Evolutionary conservation across 2,329 filamentous ascomycete species (phyloP), one percentile per base, ranked within the genome.

Genomic region (Microdochium nivale): DNA sequence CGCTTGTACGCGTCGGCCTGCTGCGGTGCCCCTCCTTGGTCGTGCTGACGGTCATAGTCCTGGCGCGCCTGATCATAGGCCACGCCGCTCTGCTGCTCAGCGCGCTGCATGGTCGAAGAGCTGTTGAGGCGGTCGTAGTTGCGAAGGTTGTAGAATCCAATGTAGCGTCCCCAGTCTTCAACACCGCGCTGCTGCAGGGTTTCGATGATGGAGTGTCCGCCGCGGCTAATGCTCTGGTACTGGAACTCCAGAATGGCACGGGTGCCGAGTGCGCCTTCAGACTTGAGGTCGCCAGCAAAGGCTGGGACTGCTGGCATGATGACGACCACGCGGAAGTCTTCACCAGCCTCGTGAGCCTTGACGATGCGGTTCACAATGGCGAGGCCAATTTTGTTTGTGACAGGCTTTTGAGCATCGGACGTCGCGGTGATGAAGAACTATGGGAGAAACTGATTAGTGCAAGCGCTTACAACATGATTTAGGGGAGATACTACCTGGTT

Each of bases 191-290:
- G 73, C 19, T 75, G 73, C 50, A 91, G 77, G 47, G 75, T 76
- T 65, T 91, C 87, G 62, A 91, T 84, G 64, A 95, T 94, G 53
- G 83, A 87, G 65, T 88, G 71, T 2, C 86, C 87, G 30, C 87
- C 87, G 33, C 88, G 81, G 66, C 82, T 87, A 69, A 94, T 94
- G 49, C 81, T 86, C 61, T 82, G 76, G 69, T 94, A 92, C 64
- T 94, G 88, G 66, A 87, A 92, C 64, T 94, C 88, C 86, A 94
- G 91, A 61, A 95, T 92, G 4, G 88, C 89, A 33, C 89, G 77
- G 0, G 88, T 94, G 23, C 87, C 86, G 1, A 92, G 73, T 9
- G 86, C 83, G 23, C 80, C 84, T 50, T 91, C 85, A 0, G 77
- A 77, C 60, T 87, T 80, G 48, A 95, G 74, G 59, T 94, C 88